Evolutionary conservation across 371 early-diverging fungal genomes (phyloP), one percentile per base, ranked within the genome.

Genomic region (Mucor plumbeus): DNA sequence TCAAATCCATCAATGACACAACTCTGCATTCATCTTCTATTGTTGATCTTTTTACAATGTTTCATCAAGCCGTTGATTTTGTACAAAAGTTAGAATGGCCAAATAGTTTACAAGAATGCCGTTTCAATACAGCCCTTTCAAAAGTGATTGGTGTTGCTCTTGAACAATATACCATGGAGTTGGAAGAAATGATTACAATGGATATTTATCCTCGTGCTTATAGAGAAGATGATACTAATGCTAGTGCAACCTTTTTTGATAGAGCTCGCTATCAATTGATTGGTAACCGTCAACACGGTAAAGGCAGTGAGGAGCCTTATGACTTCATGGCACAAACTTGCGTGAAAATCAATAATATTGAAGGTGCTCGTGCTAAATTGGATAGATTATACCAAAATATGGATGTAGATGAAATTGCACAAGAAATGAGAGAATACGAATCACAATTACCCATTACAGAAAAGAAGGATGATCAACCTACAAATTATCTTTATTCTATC

Each of bases 11-110:
- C 59, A 86, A 83, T 68, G 88, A 87, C 0, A 83, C 82, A 10
- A 87, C 90, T 13, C 78, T 83, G 26, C 91, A 93, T 69, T 93
- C 94, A 3, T 91, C 93, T 7, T 94, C 94, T 0, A 90, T 92
- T 41, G 87, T 91, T 10, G 94, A 94, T 71, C 70, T 94, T 7
- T 86, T 92, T 60, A 83, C 88, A 36, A 89, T 90, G 76, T 92
- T 93, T 67, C 87, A 91, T 55, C 91, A 93, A 73, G 89, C 91
- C 7, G 79, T 90, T 15, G 87, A 89, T 8, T 89, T 88, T 73
- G 76, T 91, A 14, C 85, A 87, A 58, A 83, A 81, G n/a, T 63
- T 94, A 39, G 82, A 88, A 61, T 94, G 94, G 94, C 94, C 94
- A 0, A 86, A 92, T 54, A 79, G 86, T 48, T 78, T 86, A 36